A percentile compares a stretch with the other conserved stretches of the same genome.
Evolutionary conservation across 1,284 basidiomycete genomes (phyloP).

Genomic region (Trichosporon inkin): DNA sequence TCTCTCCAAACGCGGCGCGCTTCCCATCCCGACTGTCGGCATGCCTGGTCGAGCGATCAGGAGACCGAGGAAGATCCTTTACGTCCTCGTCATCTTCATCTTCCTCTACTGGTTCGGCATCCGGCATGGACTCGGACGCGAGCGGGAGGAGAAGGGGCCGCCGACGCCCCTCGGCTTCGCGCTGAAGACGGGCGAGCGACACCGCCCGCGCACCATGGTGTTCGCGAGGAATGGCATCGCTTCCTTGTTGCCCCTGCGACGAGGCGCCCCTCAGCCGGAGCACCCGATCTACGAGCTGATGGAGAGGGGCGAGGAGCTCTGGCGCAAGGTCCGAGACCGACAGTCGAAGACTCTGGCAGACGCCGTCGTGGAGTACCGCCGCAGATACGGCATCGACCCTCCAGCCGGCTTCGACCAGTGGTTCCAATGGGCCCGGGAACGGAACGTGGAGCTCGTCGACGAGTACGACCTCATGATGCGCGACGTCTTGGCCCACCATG

Average conservation of each 20-base stretch:
- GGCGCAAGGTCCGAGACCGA: conserved; percentile 26
- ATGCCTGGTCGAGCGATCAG: conserved; percentile 37
- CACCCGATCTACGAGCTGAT: conserved; percentile 50
- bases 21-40: conserved; percentile 10
- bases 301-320: conserved; percentile 44
- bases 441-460: conserved; percentile 74
- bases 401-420: conserved; percentile 52
- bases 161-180: conserved; percentile 42
- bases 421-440: conserved; percentile 62
- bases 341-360: conserved; percentile 58
- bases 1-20: neutral
- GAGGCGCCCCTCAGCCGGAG: conserved; percentile 22
- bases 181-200: conserved; percentile 33
- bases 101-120: conserved; percentile 49
- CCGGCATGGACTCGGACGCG: conserved; percentile 46
- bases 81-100: conserved; percentile 43
- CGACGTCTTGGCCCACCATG: conserved; percentile 46
- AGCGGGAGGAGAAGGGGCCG: conserved; percentile 27
- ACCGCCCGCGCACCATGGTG: conserved; percentile 25
- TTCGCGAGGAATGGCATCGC: conserved; percentile 22
- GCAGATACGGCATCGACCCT: conserved; percentile 53
- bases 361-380: conserved; percentile 59
- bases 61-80: conserved; percentile 46
- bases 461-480: conserved; percentile 53
- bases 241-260: conserved; percentile 13